A percentile compares a stretch with the other conserved stretches of the same genome.
Conservation (phyloP, 495 filamentous ascomycete genomes). For the Podospora didyma region DNA sequence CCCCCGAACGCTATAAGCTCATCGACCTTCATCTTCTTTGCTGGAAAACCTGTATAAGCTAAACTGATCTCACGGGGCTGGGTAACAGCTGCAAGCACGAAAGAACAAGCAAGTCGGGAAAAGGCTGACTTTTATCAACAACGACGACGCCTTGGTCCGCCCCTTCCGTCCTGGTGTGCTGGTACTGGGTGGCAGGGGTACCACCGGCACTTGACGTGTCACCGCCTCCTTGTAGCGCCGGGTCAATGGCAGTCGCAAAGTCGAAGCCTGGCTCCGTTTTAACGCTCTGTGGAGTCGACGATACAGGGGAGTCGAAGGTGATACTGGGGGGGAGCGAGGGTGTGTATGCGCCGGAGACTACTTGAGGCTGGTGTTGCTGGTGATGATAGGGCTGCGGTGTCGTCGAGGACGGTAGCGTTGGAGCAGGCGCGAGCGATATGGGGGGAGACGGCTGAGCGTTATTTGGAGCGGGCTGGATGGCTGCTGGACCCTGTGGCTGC, state of each 20-base stretch:
- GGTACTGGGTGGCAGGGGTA: conserved; percentile 37
- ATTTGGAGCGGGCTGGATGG: conserved; percentile 65
- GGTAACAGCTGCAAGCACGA: conserved; percentile 14
- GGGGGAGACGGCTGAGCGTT: conserved; percentile 28
- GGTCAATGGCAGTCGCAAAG: conserved; percentile 70
- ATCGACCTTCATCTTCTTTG: conserved; percentile 67
- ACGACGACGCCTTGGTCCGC: conserved; percentile 15
- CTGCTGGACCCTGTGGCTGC: conserved; percentile 70
- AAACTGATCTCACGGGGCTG: conserved; percentile 30
- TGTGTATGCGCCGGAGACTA: conserved; percentile 29
- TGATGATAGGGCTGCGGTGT: conserved; percentile 21
- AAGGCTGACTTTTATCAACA: conserved; percentile 20
- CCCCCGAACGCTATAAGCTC: conserved; percentile 70
- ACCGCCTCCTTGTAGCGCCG: conserved; percentile 56
- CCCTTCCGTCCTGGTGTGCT: conserved; percentile 26
- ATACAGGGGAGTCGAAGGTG: conserved; percentile 33
- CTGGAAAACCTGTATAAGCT: conserved; percentile 53
- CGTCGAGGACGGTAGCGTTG: conserved; percentile 30
- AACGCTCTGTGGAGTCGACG: conserved; percentile 51
- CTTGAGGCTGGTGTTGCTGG: conserved; percentile 23
- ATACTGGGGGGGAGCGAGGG: conserved; percentile 22
- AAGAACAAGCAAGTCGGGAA: conserved; percentile 18
- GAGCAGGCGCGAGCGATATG: conserved; percentile 25
- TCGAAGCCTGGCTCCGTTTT: conserved; percentile 58
- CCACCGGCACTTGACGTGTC: conserved; percentile 24